A percentile compares a stretch with the other conserved stretches of the same genome.
Conservation (phyloP, 441 rosid genomes). For the Adansonia rubrostipa region DNA sequence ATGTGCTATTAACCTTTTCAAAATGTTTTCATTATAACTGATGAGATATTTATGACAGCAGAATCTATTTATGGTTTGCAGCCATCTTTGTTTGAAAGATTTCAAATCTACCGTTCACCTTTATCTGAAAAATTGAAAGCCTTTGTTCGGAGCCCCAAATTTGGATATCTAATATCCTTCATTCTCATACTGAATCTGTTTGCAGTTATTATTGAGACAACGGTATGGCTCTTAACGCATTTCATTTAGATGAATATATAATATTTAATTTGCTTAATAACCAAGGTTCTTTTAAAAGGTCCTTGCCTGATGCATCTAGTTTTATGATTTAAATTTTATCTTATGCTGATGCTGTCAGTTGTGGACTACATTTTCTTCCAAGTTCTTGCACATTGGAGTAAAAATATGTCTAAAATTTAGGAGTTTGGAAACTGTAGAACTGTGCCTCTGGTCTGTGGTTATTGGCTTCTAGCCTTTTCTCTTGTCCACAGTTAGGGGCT, state of each 20-base stretch:
- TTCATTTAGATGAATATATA: constrained; percentile 28
- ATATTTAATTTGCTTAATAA: constrained; percentile 15
- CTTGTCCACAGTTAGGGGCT: neutral
- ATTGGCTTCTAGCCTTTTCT: constrained; percentile 9
- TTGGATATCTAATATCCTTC: constrained; percentile 77
- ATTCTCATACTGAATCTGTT: constrained; percentile 76
- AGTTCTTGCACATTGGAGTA: neutral
- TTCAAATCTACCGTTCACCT: constrained; percentile 65
- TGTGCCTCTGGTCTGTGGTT: neutral
- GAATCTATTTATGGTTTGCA: constrained; percentile 45
- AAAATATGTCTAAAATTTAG: neutral
- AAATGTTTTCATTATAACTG: constrained; percentile 14
- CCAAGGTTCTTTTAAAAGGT: constrained; percentile 21
- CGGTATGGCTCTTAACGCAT: constrained; percentile 58
- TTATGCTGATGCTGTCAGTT: constrained; percentile 7
- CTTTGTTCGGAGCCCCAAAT: constrained; percentile 68
- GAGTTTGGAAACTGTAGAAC: neutral
- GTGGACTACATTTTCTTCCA: neutral
- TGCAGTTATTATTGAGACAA: constrained; percentile 90
- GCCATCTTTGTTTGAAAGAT: constrained; percentile 76
- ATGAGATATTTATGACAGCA: constrained; percentile 14
- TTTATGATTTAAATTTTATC: constrained; percentile 9
- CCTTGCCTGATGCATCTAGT: constrained; percentile 19
- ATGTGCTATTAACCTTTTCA: constrained; percentile 26
- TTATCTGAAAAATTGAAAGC: constrained; percentile 74